Evolutionary conservation across 1,284 basidiomycete species (phyloP), one percentile per base, ranked within the genome.

Genomic region (Boletus putidus): DNA sequence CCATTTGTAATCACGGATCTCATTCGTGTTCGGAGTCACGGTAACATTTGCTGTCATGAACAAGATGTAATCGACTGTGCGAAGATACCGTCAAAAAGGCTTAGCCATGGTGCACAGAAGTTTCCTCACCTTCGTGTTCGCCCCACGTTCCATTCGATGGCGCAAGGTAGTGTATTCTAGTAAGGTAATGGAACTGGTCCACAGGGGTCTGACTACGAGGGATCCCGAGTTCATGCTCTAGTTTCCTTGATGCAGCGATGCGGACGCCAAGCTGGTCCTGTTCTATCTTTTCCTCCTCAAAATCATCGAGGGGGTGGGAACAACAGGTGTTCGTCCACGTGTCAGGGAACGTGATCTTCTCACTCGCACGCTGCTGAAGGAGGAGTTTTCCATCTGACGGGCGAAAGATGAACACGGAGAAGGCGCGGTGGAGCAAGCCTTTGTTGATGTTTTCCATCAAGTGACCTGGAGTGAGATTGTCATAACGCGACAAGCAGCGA

Each of bases 281-380:
- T 77, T 94, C 91, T 14, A 89, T 77, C 73, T 90, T 90, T 76
- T 93, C 88, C 66, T 85, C 81, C 62, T 88, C 87, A 65, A 96
- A 91, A 77, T 99, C 97, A 64, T 92, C 88, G 55, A 99, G 80
- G 20, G 97, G 97, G 72, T 99, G 97, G 35, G 94, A 97, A 79
- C 97, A 99, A 76, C 97, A 99, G 6, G 97, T 99, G 77, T 99
- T 99, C 43, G 97, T 99, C 97, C 97, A 99, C 94, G 98, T 96
- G 73, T 93, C 87, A 3, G 97, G 97, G 80, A 99, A 99, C 4
- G 97, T 99, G 72, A 99, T 99, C 82, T 99, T 99, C 80, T 98
- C 96, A 29, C 87, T 82, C 14, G 97, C 97, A 46, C 97, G 85
- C 73, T 94, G 92, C 75, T 99, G 97, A 40, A 99, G 83, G 21